phyloP scores from a whole-genome alignment of 495 filamentous ascomycete genomes.

The Lasiosphaeris hirsuta region DNA sequence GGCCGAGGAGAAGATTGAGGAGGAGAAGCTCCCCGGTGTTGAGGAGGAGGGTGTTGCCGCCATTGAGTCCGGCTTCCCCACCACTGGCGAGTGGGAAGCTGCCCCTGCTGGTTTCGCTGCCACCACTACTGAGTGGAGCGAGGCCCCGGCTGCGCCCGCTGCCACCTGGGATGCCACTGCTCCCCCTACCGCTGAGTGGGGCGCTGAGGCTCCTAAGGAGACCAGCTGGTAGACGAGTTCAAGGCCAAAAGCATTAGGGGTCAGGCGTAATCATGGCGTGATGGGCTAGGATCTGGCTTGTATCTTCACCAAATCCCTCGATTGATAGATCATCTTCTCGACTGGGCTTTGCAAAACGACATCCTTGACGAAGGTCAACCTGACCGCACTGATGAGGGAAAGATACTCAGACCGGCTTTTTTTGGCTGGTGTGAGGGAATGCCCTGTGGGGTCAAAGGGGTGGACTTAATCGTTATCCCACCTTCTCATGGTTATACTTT shows the following conservation, averaged over 20 bases:
- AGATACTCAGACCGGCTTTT: conserved; percentile 65
- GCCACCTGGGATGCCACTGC: conserved; percentile 66
- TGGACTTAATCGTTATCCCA: conserved; percentile 55
- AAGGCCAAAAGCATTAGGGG: conserved; percentile 25
- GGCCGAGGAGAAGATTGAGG: conserved; percentile 83
- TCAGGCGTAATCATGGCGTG: conserved; percentile 30
- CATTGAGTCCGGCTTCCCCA: conserved; percentile 69
- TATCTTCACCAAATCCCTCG: conserved; percentile 21
- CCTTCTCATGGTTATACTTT: conserved; percentile 30
- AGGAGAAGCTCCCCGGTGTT: conserved; percentile 66
- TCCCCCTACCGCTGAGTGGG: conserved; percentile 61
- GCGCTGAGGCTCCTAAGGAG: conserved; percentile 56
- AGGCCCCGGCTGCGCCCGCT: conserved; percentile 50
- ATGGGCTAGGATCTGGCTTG: conserved; percentile 20
- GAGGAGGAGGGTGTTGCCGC: conserved; percentile 81
- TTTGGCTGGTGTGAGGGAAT: conserved; percentile 70
- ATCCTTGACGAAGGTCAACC: conserved; percentile 41
- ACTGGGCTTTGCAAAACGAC: conserved; percentile 18
- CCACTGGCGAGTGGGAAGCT: conserved; percentile 68
- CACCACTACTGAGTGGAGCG: conserved; percentile 47
- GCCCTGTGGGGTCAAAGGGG: conserved; percentile 74
- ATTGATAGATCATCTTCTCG: conserved; percentile 21
- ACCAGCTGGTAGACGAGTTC: conserved; percentile 57
- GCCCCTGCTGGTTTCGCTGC: conserved; percentile 59
- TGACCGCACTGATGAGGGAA: conserved; percentile 93